Conservation (phyloP, 306 rosid species). For the Arachis hypogaea region DNA sequence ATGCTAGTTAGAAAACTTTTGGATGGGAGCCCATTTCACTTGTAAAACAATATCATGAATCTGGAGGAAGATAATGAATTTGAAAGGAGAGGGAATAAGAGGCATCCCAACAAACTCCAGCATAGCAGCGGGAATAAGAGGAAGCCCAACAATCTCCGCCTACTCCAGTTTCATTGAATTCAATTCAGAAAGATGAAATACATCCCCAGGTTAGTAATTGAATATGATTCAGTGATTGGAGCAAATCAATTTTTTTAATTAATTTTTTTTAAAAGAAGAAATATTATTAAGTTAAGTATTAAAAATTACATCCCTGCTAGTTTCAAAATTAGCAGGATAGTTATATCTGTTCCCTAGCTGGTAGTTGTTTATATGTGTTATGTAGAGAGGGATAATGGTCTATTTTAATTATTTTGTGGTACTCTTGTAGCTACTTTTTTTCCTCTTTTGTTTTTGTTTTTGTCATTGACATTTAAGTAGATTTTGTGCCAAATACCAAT, state of each 20-base stretch:
- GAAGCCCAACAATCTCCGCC: constrained; percentile 43
- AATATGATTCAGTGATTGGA: constrained; percentile 30
- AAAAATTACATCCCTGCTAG: not conserved
- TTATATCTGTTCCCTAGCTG: constrained; percentile 1
- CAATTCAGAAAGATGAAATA: constrained; percentile 75
- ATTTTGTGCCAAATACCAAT: not conserved
- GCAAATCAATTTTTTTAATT: constrained; percentile 19
- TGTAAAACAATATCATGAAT: constrained; percentile 4
- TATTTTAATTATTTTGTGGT: too few relatives aligned
- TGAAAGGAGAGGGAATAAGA: constrained; percentile 55
- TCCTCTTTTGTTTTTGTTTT: too few relatives aligned
- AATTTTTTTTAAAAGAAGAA: too few relatives aligned
- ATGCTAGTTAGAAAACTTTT: constrained; percentile 18
- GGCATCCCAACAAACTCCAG: constrained; percentile 63
- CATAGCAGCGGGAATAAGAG: constrained; percentile 34
- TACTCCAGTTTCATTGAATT: constrained; percentile 57
- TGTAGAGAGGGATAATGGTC: too few relatives aligned
- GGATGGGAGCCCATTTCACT: constrained; percentile 8
- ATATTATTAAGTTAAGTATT: too few relatives aligned
- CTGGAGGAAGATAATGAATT: constrained; percentile 39
- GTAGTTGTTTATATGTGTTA: not conserved
- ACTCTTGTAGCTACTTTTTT: constrained; percentile 6
- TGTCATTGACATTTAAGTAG: not conserved
- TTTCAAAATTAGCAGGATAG: not conserved
- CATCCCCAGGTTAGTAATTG: constrained; percentile 76